Base-by-base conservation (phyloP, 2,329 filamentous ascomycete genomes). In the Fusarium sp. region DNA sequence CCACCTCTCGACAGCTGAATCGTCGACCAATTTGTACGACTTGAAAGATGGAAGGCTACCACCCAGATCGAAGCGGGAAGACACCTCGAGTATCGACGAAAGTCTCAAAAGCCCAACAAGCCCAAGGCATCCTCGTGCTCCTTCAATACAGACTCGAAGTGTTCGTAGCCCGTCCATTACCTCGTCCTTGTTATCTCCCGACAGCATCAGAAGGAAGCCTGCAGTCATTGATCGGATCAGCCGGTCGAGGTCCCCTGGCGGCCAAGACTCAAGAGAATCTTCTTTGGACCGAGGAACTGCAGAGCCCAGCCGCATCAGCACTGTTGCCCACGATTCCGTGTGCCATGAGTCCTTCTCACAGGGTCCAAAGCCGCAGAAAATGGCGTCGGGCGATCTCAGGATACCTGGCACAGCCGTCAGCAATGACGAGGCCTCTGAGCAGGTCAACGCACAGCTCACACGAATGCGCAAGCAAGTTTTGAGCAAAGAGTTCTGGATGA, bases 401-500 rank as follows among this genome's bases (percentile, higher is more conserved):
- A 91, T 91, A 59, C 88, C 89, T 0, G 89, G 89, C 1, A 91
- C 89, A 2, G 88, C 87, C 16, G 84, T 84, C 11, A 88, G 87
- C 65, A 78, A 79, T 36, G 89, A 91, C 75, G 88, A 88, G 3
- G 88, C 87, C 6, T 87, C 88, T 3, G 90, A 90, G 68, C 85
- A 86, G 58, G 90, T 92, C 67, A 91, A 86, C 77, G 88, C 89
- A 10, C 88, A 89, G 64, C 84, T 93, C 8, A 90, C 91, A 59
- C 92, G 93, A 76, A 93, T 98, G 87, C 91, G 93, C 71, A 94
- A 94, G 78, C 95, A 96, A 79, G 92, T 99, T 9, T 85, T 98
- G 54, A 97, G 94, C 81, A 97, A 95, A 79, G 95, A 98, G 77
- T 98, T 98, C 78, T 98, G 96, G 97, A 99, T 99, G 97, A 94